Conservation (phyloP, 306 rosid genomes). For the Fragaria vesca region DNA sequence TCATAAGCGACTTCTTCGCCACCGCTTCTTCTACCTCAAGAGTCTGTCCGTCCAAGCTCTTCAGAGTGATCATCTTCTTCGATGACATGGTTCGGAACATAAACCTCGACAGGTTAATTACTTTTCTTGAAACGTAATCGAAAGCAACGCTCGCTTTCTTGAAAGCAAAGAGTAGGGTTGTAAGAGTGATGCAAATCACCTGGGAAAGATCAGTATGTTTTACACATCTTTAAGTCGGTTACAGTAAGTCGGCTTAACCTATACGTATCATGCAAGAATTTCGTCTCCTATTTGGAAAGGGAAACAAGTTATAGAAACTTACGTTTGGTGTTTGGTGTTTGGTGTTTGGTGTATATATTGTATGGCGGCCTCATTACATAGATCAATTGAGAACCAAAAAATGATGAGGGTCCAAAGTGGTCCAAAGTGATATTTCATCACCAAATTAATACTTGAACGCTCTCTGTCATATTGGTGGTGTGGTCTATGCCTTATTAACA, state of each 20-base stretch:
- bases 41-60: constrained; percentile 2
- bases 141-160: not conserved
- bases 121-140: not conserved
- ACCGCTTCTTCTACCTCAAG: not conserved
- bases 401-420: no score
- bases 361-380: not conserved
- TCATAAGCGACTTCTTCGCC: not conserved
- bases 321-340: not conserved
- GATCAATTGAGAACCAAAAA: no score
- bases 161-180: not conserved
- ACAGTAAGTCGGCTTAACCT: not conserved
- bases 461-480: no score
- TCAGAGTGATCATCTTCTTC: constrained; percentile 1
- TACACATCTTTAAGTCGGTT: not conserved
- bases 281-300: not conserved
- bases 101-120: not conserved
- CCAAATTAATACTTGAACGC: no score
- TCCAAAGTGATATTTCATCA: no score
- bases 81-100: not conserved
- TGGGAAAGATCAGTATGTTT: not conserved
- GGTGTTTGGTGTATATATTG: not conserved
- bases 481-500: no score
- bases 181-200: not conserved
- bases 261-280: not conserved
- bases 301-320: not conserved